Percentiles rank a stretch among this genome's conserved stretches.
phyloP scores from a whole-genome alignment of 1,284 basidiomycete species.

The Melampsora larici-populina region DNA sequence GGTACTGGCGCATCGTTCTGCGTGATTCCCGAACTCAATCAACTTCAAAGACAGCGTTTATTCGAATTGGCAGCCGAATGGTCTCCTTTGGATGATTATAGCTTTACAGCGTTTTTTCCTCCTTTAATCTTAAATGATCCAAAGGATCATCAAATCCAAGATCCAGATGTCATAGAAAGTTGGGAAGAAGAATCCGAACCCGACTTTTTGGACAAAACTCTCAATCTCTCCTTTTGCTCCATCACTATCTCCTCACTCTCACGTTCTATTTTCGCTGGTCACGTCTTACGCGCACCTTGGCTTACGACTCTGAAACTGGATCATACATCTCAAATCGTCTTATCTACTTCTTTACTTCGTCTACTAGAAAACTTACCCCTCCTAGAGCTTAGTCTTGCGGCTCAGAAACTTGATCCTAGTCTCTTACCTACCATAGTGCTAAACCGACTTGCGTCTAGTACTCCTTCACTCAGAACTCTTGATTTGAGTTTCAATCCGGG shows the following conservation, averaged over 20 bases:
- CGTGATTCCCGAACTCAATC: not conserved
- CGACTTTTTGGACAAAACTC: not conserved
- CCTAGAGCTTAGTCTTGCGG: not conserved
- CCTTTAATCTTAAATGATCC: not conserved
- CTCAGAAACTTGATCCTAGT: not conserved
- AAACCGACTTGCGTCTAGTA: not conserved
- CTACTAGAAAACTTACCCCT: not conserved
- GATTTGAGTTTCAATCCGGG: not conserved
- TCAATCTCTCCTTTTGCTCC: not conserved
- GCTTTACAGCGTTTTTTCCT: constrained; percentile 6
- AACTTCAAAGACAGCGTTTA: not conserved
- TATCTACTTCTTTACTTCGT: not conserved
- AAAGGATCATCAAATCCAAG: not conserved
- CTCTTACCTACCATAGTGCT: not conserved
- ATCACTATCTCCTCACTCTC: not conserved
- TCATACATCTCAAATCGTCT: constrained; percentile 2
- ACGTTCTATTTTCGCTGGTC: not conserved
- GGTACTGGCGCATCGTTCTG: not conserved
- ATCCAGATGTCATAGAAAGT: not conserved
- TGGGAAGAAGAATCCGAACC: constrained; percentile 2
- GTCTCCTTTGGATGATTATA: not conserved
- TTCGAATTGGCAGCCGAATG: constrained; percentile 8
- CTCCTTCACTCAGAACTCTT: not conserved
- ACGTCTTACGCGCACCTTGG: not conserved
- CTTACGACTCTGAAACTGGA: not conserved